Percentiles rank a stretch among this genome's conserved stretches.
These are phyloP conservation scores for Termitomyces sp. DNA, from an alignment of 768 basidiomycete genomes.

Conservation along the genomic window DNA sequence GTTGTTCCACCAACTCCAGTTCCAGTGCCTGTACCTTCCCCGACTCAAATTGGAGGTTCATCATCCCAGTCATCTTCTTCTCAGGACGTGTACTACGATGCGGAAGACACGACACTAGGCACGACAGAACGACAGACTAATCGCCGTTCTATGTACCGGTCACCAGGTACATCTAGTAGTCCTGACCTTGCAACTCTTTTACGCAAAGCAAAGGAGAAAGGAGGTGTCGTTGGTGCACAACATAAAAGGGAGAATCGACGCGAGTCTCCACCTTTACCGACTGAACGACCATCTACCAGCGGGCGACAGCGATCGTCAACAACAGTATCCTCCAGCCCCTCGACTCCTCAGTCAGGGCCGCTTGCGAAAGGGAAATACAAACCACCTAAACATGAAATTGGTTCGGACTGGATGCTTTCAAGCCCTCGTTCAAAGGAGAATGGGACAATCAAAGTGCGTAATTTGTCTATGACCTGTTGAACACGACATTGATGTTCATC, in stretches of 20 bases:
- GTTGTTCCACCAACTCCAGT: conserved; percentile 69
- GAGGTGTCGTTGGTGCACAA: conserved; percentile 32
- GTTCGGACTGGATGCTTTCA: conserved; percentile 43
- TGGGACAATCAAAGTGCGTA: conserved; percentile 46
- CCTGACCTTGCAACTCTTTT: conserved; percentile 88
- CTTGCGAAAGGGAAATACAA: conserved; percentile 29
- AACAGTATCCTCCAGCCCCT: conserved; percentile 23
- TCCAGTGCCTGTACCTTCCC: conserved; percentile 31
- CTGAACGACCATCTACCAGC: conserved; percentile 23
- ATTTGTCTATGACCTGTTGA: neutral
- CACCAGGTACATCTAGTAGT: conserved; percentile 84
- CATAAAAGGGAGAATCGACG: conserved; percentile 27
- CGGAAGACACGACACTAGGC: conserved; percentile 37
- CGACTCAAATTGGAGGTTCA: conserved; percentile 21
- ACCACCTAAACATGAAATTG: conserved; percentile 11
- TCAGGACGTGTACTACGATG: conserved; percentile 58
- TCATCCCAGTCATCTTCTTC: conserved; percentile 49
- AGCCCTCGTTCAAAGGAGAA: conserved; percentile 42
- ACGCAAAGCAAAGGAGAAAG: conserved; percentile 74
- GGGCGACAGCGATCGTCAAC: conserved; percentile 40
- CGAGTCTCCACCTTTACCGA: conserved; percentile 41
- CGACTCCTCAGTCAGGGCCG: conserved; percentile 23
- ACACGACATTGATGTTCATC: conserved; percentile 5
- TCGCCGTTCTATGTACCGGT: conserved; percentile 81
- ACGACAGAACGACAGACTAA: conserved; percentile 62